phyloP scores from a whole-genome alignment of 2,329 filamentous ascomycete species.

The Aspergillus tubingensis region DNA sequence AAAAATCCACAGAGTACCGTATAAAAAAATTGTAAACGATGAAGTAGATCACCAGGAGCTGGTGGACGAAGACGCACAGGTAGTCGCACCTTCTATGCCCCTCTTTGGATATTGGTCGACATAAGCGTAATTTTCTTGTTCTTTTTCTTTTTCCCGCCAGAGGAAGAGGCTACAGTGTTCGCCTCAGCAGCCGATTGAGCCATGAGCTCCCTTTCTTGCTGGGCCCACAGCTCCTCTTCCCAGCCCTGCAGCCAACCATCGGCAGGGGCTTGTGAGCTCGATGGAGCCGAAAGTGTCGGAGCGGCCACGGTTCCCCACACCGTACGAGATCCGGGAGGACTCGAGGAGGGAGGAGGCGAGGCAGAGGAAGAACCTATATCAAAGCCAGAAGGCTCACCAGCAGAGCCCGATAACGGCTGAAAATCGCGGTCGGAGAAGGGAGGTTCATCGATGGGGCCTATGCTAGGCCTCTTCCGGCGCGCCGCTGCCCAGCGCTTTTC shows the following conservation, averaged over 20 bases:
- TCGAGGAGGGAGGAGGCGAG: slow-evolving; percentile 69
- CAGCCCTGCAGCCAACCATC: slow-evolving; percentile 87
- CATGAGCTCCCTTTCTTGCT: slow-evolving; percentile 55
- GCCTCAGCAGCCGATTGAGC: slow-evolving; percentile 48
- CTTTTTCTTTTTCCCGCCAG: slow-evolving; percentile 61
- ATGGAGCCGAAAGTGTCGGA: slow-evolving; percentile 57
- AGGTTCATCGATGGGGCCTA: slow-evolving; percentile 46
- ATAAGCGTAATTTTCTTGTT: slow-evolving; percentile 69
- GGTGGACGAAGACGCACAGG: neutral
- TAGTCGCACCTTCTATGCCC: slow-evolving; percentile 46
- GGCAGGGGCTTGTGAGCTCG: slow-evolving; percentile 41
- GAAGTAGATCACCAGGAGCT: neutral
- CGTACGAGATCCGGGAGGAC: slow-evolving; percentile 72
- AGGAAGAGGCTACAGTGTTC: slow-evolving; percentile 20
- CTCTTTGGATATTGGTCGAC: slow-evolving; percentile 64
- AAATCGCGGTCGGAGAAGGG: slow-evolving; percentile 65
- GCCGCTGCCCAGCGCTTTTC: slow-evolving; percentile 68
- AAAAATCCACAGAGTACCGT: neutral
- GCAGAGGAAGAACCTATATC: slow-evolving; percentile 40
- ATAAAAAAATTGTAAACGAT: slow-evolving; percentile 2
- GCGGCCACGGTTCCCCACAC: slow-evolving; percentile 89
- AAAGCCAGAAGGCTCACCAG: slow-evolving; percentile 26
- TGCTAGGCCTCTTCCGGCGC: slow-evolving; percentile 60
- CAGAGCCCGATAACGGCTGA: slow-evolving; percentile 56
- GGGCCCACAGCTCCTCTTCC: slow-evolving; percentile 73